Evolutionary conservation across 257 asterid species (phyloP), one percentile per base, ranked within the genome.

Genomic region (Solanum ossicruentum): DNA sequence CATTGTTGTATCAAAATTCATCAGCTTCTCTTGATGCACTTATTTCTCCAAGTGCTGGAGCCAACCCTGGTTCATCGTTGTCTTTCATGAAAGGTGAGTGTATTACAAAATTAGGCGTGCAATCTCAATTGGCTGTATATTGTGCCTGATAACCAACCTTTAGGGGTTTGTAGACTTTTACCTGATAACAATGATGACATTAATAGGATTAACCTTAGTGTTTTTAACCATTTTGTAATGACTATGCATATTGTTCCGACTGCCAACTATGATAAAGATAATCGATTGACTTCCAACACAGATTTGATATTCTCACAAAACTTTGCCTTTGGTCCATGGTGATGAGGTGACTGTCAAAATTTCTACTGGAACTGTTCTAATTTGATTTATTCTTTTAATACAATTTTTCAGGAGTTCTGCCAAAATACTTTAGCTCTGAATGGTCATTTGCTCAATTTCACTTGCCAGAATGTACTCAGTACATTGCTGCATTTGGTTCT

Each of bases 401-500:
- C 82, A 84, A 82, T 54, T 85, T 56, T 87, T 69, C 95, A 96
- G 99, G 99, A 86, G 91, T 93, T 80, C 85, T 96, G 87, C 99
- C 98, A 23, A 96, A 92, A 89, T 96, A 94, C 90, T 96, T 96
- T 88, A 94, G 99, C 92, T 96, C 99, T 43, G 99, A 94, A 86
- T 94, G 99, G 99, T 96, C 99, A 69, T 94, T 96, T 91, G 98
- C 98, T 83, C 99, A 92, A 92, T 92, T 93, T 61, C 99, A 89
- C 90, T 89, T 94, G 89, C 93, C 98, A 23, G 98, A 92, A 70
- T 83, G 85, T 85, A 90, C 96, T 84, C 94, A 87, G 67, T 93
- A 92, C 88, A 92, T 90, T 81, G 91, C 96, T 84, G 93, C 98
- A 72, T 94, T 96, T 88, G 93, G 93, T 87, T 86, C 98, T 89